Conservation (phyloP, 2,329 filamentous ascomycete genomes). For the Aspergillus eucalypticola region DNA sequence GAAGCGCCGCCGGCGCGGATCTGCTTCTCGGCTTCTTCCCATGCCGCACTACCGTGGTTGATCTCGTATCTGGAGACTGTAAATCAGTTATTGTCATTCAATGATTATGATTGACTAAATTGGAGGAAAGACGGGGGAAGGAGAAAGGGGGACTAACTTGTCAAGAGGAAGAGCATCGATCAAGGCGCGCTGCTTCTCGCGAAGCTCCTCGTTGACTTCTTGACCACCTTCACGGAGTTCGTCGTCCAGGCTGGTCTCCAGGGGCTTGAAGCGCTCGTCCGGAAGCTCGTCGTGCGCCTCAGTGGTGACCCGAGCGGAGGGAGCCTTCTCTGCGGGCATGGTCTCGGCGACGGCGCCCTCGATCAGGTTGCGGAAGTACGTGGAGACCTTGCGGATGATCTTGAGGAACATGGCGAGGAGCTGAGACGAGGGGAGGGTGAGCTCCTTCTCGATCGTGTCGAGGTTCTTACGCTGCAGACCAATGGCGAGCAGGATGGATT, state of each 20-base stretch:
- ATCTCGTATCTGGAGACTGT: conserved; percentile 45
- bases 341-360: conserved; percentile 70
- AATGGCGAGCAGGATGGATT: conserved; percentile 82
- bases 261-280: conserved; percentile 66
- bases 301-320: conserved; percentile 45
- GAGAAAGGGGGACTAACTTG: conserved; percentile 58
- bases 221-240: conserved; percentile 83
- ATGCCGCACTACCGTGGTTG: conserved; percentile 51
- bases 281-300: conserved; percentile 69
- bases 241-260: conserved; percentile 72
- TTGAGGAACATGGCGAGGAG: conserved; percentile 97
- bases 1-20: conserved; percentile 58
- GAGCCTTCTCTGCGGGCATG: conserved; percentile 58
- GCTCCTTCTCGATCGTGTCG: conserved; percentile 75
- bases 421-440: conserved; percentile 72
- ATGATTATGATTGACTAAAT: neutral
- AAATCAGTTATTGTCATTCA: conserved; percentile 44
- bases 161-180: conserved; percentile 90
- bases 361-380: conserved; percentile 73
- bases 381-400: conserved; percentile 82
- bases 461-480: conserved; percentile 89
- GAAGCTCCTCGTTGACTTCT: conserved; percentile 69
- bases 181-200: conserved; percentile 78
- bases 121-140: conserved; percentile 3
- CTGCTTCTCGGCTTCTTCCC: conserved; percentile 71